Percentiles rank a stretch among this genome's conserved stretches.
These are phyloP conservation scores for Avicennia marina DNA, from an alignment of 257 asterid species.

Conservation along the genomic window DNA sequence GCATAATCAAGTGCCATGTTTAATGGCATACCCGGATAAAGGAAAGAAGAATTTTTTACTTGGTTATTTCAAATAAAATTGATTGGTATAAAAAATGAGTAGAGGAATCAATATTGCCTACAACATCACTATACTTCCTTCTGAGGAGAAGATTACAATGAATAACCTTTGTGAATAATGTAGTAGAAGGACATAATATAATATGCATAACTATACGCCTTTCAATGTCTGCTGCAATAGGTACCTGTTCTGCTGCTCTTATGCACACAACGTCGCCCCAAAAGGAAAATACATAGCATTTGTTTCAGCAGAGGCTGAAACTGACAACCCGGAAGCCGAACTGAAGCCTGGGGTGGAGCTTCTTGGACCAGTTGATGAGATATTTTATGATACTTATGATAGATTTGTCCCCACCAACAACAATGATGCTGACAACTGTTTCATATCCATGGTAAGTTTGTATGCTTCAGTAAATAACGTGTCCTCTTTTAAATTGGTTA, in stretches of 20 bases:
- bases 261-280: slow-evolving; percentile 90
- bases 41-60: neutral
- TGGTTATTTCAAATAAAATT: no score
- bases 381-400: slow-evolving; percentile 82
- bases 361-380: slow-evolving; percentile 89
- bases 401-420: slow-evolving; percentile 62
- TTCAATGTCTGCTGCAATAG: slow-evolving; percentile 29
- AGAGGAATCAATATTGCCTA: no score
- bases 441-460: slow-evolving; percentile 51
- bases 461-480: neutral
- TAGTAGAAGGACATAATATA: no score
- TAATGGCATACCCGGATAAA: neutral
- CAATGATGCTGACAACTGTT: slow-evolving; percentile 55
- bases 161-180: no score
- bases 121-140: no score
- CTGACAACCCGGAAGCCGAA: slow-evolving; percentile 80
- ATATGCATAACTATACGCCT: no score
- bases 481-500: no score
- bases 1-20: no score
- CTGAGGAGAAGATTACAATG: no score
- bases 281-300: slow-evolving; percentile 86
- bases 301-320: slow-evolving; percentile 84
- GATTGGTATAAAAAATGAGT: no score
- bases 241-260: slow-evolving; percentile 97
- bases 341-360: slow-evolving; percentile 90